Conservation (phyloP, 2,329 filamentous ascomycete genomes). For the Graphiopsis chlorocephala region DNA sequence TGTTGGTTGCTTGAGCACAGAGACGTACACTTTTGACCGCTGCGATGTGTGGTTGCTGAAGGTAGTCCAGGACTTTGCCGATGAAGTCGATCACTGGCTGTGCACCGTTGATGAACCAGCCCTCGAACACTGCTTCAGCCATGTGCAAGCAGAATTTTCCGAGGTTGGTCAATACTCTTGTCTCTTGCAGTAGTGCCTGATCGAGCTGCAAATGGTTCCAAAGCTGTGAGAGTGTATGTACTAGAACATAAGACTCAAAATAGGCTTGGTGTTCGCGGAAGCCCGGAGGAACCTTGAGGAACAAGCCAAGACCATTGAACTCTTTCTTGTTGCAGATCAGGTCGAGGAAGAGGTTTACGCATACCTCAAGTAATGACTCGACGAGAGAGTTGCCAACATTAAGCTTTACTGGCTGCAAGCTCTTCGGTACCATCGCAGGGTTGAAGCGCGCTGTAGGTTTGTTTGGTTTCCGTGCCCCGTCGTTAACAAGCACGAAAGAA, state of each 20-base stretch:
- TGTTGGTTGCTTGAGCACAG: slow-evolving; percentile 77
- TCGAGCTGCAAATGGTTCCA: slow-evolving; percentile 68
- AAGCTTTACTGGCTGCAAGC: slow-evolving; percentile 47
- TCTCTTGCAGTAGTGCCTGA: slow-evolving; percentile 71
- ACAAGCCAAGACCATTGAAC: slow-evolving; percentile 82
- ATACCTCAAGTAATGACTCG: slow-evolving; percentile 72
- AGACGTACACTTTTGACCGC: slow-evolving; percentile 83
- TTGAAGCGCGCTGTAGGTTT: slow-evolving; percentile 63
- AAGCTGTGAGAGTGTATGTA: slow-evolving; percentile 69
- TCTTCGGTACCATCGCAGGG: slow-evolving; percentile 57
- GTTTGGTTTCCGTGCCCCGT: slow-evolving; percentile 59
- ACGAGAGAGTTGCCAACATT: slow-evolving; percentile 67
- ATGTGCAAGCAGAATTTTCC: slow-evolving; percentile 77
- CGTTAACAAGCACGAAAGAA: slow-evolving; percentile 84
- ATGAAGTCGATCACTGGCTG: slow-evolving; percentile 81
- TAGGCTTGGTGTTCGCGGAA: slow-evolving; percentile 94
- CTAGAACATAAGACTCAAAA: slow-evolving; percentile 86
- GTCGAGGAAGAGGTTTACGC: slow-evolving; percentile 78
- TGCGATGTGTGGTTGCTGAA: slow-evolving; percentile 80
- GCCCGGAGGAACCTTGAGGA: slow-evolving; percentile 82
- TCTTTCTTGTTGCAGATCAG: slow-evolving; percentile 85
- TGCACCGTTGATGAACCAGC: slow-evolving; percentile 90
- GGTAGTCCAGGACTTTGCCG: slow-evolving; percentile 79
- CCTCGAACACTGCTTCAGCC: slow-evolving; percentile 88
- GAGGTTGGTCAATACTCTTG: slow-evolving; percentile 81